Evolutionary conservation across 2,329 filamentous ascomycete genomes (phyloP).

Genomic region (Beauveria bassiana): DNA sequence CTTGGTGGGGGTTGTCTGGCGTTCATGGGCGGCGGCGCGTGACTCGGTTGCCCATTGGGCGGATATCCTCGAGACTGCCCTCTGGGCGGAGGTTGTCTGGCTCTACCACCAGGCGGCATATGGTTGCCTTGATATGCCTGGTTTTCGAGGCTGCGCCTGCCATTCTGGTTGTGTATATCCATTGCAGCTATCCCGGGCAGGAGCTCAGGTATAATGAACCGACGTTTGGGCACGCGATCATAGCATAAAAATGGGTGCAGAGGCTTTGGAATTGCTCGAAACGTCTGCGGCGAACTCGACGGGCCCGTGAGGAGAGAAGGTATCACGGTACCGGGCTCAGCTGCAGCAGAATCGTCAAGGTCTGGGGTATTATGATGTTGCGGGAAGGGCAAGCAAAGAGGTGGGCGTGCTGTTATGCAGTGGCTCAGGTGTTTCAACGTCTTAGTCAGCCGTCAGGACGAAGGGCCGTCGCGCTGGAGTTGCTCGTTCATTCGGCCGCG

Average conservation of each 20-base stretch:
- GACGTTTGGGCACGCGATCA: constrained; percentile 18
- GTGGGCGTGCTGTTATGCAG: neutral
- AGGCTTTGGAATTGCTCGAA: constrained; percentile 3
- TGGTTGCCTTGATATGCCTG: constrained; percentile 21
- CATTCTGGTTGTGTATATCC: constrained; percentile 24
- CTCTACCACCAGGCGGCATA: constrained; percentile 18
- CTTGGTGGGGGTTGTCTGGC: constrained; percentile 22
- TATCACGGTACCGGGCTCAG: neutral
- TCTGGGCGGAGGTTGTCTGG: constrained; percentile 21
- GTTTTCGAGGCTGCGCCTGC: constrained; percentile 20
- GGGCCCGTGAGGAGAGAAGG: neutral
- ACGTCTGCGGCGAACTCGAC: neutral
- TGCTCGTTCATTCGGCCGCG: neutral
- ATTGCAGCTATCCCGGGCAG: constrained; percentile 19
- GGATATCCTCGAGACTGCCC: constrained; percentile 14
- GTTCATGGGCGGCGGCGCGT: constrained; percentile 15
- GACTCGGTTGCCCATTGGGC: constrained; percentile 16
- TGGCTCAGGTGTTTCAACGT: neutral
- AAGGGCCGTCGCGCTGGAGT: neutral
- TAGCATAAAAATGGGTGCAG: constrained; percentile 11
- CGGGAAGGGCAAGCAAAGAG: neutral
- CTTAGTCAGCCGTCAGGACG: constrained; percentile 1
- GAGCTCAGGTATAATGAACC: constrained; percentile 27
- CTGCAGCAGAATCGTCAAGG: neutral
- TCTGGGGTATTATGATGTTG: neutral